These are phyloP conservation scores for Physcomitrium patens DNA, from an alignment of 225 moss, liverwort and hornwort species.

Conservation along the genomic window DNA sequence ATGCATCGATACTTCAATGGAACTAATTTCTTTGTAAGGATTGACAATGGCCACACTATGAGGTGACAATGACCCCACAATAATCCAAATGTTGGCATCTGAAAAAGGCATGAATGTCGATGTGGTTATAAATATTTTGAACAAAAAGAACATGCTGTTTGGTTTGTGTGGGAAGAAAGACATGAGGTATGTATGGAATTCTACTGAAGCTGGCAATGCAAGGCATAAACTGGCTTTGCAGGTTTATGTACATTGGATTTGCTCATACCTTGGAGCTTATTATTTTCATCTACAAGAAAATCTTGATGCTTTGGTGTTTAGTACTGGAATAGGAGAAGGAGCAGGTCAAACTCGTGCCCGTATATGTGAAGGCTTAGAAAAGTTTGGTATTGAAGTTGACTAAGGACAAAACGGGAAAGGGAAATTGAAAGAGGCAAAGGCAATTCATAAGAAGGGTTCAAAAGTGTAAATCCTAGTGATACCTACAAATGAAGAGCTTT, in stretches of 20 bases:
- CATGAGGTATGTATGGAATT: constrained; percentile 70
- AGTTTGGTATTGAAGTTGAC: constrained; percentile 79
- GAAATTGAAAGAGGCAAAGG: constrained; percentile 54
- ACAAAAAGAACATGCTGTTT: constrained; percentile 81
- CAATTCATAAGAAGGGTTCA: constrained; percentile 70
- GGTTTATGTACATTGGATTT: constrained; percentile 74
- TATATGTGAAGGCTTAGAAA: constrained; percentile 77
- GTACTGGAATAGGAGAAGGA: constrained; percentile 84
- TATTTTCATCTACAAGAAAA: constrained; percentile 72
- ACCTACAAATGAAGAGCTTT: constrained; percentile 87
- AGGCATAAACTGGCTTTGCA: constrained; percentile 74
- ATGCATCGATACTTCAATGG: constrained; percentile 88
- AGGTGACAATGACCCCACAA: constrained; percentile 83
- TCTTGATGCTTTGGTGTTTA: constrained; percentile 89
- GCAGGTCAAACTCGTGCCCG: constrained; percentile 62
- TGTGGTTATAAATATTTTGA: constrained; percentile 63
- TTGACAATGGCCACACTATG: constrained; percentile 92
- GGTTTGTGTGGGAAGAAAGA: constrained; percentile 91
- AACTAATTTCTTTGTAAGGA: constrained; percentile 82
- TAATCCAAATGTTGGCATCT: constrained; percentile 69
- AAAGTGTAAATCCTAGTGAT: constrained; percentile 82
- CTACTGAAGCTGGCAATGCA: constrained; percentile 65
- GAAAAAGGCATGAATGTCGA: constrained; percentile 65
- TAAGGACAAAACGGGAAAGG: constrained; percentile 56
- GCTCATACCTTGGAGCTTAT: constrained; percentile 83